Base-by-base conservation (phyloP, 1,284 basidiomycete species). In the Volvariella volvacea region DNA sequence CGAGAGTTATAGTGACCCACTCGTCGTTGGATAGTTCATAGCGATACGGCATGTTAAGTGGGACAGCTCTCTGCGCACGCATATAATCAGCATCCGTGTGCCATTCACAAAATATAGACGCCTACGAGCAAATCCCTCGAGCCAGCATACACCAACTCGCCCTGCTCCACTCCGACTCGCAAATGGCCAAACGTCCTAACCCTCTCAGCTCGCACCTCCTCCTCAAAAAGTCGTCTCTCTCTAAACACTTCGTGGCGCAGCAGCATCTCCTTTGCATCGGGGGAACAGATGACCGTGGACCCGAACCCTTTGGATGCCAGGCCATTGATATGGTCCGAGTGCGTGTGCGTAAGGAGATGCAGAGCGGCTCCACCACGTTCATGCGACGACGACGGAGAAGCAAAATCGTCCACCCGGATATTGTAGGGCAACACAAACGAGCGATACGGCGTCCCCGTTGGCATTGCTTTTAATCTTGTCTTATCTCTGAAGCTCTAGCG, bases 251-350 rank as follows among this genome's bases (percentile, higher is more conserved):
- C 88, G 50, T 88, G 79, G 39, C 74, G 70, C 16, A 92, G 62
- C 1, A 93, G 65, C 83, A 92, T 90, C 44, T 83, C 74, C 61
- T 91, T 92, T 9, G 90, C 80, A 59, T 91, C 88, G 8, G 66
- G 61, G 0, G 88, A 88, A 61, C 90, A 93, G 41, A 88, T 61
- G 9, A 93, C 76, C 2, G 65, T 71, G 22, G 75, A 71, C 1
- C 73, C 76, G 52, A 90, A 89, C 0, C 80, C 83, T 49, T 80
- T 78, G 15, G 83, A 72, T 15, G 78, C 72, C 9, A 90, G 68
- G 3, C 88, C 88, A 36, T 62, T 65, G 44, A 86, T 70, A 57
- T 92, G 90, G 61, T 92, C 91, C 0, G 89, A 73, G 62, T 94
- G 91, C 0, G 88, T 86, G 57, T 93, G 90, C 0, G 84, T 81